Conservation (phyloP, 2,329 filamentous ascomycete genomes). For the Paraphaeosphaeria sporulosa region DNA sequence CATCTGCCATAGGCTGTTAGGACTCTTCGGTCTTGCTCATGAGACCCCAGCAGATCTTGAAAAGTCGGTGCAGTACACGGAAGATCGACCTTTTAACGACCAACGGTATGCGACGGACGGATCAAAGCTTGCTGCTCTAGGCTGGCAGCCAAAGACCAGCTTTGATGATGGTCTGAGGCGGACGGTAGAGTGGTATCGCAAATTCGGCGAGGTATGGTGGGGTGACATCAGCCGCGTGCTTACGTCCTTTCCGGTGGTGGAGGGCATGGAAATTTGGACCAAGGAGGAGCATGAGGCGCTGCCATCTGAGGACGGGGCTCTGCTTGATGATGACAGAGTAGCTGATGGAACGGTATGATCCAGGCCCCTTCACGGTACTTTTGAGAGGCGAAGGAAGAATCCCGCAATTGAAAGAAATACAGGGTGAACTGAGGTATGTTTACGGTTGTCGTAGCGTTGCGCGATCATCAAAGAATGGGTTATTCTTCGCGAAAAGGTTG, state of each 20-base stretch:
- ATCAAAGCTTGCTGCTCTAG: conserved; percentile 46
- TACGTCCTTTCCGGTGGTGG: conserved; percentile 49
- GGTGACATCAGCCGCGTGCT: conserved; percentile 50
- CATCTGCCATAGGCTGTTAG: conserved; percentile 71
- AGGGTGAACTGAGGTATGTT: background rate
- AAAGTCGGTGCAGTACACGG: conserved; percentile 75
- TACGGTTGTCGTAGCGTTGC: background rate
- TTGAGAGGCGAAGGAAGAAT: conserved; percentile 16
- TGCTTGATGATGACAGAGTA: conserved; percentile 18
- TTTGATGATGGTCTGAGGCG: conserved; percentile 46
- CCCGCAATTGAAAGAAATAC: no score
- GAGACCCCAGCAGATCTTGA: conserved; percentile 57
- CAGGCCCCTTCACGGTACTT: conserved; percentile 31
- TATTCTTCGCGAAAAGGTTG: background rate
- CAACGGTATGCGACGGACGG: conserved; percentile 50
- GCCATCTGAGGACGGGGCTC: conserved; percentile 40
- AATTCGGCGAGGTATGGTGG: conserved; percentile 52
- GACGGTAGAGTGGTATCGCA: conserved; percentile 51
- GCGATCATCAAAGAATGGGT: background rate
- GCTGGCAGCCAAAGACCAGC: conserved; percentile 46
- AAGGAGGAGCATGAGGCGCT: conserved; percentile 50
- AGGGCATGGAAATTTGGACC: conserved; percentile 50
- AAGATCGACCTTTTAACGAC: conserved; percentile 72
- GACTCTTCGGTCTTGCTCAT: conserved; percentile 63
- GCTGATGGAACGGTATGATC: conserved; percentile 30